phyloP scores from a whole-genome alignment of 345 rosid genomes.

The Erodium maritimum region DNA sequence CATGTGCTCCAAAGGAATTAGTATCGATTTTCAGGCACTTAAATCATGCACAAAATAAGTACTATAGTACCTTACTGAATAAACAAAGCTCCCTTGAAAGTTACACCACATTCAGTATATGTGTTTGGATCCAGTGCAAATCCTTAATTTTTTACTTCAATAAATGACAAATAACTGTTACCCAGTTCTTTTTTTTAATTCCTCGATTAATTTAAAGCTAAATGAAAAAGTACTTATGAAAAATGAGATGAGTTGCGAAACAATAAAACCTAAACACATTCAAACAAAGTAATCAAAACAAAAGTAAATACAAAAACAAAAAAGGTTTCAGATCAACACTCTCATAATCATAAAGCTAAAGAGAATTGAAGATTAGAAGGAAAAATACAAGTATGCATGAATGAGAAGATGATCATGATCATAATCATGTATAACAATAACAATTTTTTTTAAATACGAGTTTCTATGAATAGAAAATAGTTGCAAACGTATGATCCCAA shows the following conservation, averaged over 20 bases:
- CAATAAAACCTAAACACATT: conserved; percentile 34
- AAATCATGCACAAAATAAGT: background rate
- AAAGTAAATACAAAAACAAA: conserved; percentile 15
- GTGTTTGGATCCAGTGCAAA: no score
- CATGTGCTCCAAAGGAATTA: background rate
- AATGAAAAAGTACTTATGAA: conserved; percentile 1
- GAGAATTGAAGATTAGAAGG: conserved; percentile 1
- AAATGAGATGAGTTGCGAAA: no score
- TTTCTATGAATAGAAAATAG: background rate
- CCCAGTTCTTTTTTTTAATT: no score
- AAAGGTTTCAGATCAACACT: no score
- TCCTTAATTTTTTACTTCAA: no score
- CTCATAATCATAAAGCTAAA: conserved; percentile 32
- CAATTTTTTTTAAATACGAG: background rate
- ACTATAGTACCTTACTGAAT: background rate
- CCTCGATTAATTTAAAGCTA: conserved; percentile 19
- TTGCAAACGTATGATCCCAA: no score
- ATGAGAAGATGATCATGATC: background rate
- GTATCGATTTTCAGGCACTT: no score
- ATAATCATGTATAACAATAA: no score
- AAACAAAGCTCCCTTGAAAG: background rate
- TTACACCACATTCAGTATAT: no score
- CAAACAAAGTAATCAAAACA: conserved; percentile 39
- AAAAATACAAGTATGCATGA: conserved; percentile 17
- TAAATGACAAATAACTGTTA: no score